Base-by-base conservation (phyloP, 2,329 filamentous ascomycete genomes). In the Pezicula radicicola region DNA sequence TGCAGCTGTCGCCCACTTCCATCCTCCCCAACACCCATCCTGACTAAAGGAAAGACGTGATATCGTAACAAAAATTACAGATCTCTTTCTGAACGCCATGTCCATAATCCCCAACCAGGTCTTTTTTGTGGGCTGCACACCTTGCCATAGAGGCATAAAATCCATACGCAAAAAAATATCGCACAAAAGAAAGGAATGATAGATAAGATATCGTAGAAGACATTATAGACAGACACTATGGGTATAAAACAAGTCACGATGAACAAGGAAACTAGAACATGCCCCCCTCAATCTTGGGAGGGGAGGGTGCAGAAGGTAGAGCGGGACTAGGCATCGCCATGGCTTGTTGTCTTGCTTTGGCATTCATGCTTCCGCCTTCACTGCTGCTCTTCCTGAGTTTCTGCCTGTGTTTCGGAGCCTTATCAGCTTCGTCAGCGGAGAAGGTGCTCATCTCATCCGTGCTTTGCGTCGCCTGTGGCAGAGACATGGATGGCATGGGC, bases 361-460 rank as follows among this genome's bases (percentile, higher is more conserved):
- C 58, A 54, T 64, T 66, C 2, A 68, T 51, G 46, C 61, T 62
- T 8, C 65, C 65, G 19, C 63, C 64, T 57, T 68, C 65, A 40
- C 64, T 67, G 9, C 59, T 60, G 37, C 51, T 62, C 50, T 67
- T 67, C 21, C 65, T 52, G 13, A 68, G 52, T 51, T 59, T 62
- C 48, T 58, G 54, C 16, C 57, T 55, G 13, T 37, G 16, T 48
- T 52, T 61, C n/a, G 61, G 54, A 35, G 59, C 63, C 3, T 53
- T 36, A 9, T 67, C 62, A 12, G 54, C 60, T 48, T 66, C 65
- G 25, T 66, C 65, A 4, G 53, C 60, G 13, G 65, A 66, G 55
- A 67, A 66, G 1, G 60, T 65, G 52, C 62, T 65, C 58, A 63
- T 61, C 37, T 67, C 64, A 47, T 66, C 65, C 1, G 56, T 62